These are phyloP conservation scores for Physaria fendleri DNA, from an alignment of 345 rosid genomes.

Conservation along the genomic window DNA sequence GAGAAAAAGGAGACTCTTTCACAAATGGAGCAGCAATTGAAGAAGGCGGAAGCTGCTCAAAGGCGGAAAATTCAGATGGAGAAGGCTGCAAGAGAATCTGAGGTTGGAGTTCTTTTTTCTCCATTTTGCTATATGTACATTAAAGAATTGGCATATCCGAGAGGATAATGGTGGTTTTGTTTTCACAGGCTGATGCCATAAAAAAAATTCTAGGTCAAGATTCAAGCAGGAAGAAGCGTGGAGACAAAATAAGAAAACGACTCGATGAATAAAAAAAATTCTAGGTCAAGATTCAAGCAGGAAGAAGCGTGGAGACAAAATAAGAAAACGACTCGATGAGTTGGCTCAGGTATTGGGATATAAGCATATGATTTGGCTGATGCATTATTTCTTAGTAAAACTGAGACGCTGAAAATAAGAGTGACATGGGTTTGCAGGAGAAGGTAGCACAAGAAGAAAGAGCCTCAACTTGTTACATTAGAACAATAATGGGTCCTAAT, in stretches of 20 bases:
- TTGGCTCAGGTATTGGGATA: slow-evolving; percentile 57
- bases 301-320: slow-evolving; percentile 84
- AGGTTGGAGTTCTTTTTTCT: slow-evolving; percentile 46
- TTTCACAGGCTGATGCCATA: slow-evolving; percentile 77
- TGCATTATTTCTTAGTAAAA: background rate
- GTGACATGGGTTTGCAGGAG: slow-evolving; percentile 40
- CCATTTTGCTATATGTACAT: background rate
- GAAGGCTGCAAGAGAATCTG: slow-evolving; percentile 80
- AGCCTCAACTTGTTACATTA: slow-evolving; percentile 45
- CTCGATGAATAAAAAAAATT: slow-evolving; percentile 82
- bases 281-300: slow-evolving; percentile 90
- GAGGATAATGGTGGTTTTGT: slow-evolving; percentile 3
- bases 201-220: slow-evolving; percentile 94
- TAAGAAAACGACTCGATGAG: slow-evolving; percentile 74
- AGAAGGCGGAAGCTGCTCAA: slow-evolving; percentile 93
- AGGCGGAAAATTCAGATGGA: slow-evolving; percentile 81
- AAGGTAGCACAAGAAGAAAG: slow-evolving; percentile 56
- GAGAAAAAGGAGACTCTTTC: slow-evolving; percentile 87
- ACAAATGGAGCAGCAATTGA: slow-evolving; percentile 76
- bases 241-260: slow-evolving; percentile 69
- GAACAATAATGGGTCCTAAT: slow-evolving; percentile 60
- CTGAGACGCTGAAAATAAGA: background rate
- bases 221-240: slow-evolving; percentile 83
- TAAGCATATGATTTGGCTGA: background rate
- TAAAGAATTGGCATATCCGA: background rate